Percentiles rank a stretch among this genome's conserved stretches.
Evolutionary conservation across 768 basidiomycete genomes (phyloP).

Genomic region (Chalciporus sphaerocephalus): DNA sequence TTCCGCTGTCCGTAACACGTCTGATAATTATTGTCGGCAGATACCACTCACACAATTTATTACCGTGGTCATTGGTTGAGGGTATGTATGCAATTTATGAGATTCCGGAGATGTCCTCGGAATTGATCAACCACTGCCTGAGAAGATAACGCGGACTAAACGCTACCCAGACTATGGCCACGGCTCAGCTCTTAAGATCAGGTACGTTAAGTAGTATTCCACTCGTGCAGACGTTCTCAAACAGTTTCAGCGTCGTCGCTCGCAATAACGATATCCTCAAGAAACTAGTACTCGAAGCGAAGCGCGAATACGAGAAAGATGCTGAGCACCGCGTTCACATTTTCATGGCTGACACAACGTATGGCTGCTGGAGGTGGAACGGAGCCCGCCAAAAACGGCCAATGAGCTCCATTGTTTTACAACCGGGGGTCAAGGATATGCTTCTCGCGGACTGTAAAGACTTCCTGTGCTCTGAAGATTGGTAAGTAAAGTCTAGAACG

Average conservation of each 20-base stretch:
- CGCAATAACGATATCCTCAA: slow-evolving; percentile 86
- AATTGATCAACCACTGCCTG: slow-evolving; percentile 15
- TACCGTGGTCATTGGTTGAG: slow-evolving; percentile 87
- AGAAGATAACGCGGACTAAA: slow-evolving; percentile 75
- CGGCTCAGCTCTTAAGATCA: slow-evolving; percentile 73
- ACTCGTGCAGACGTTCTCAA: slow-evolving; percentile 17
- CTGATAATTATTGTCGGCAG: slow-evolving; percentile 36
- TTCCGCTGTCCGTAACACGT: slow-evolving; percentile 11
- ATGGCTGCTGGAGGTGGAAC: slow-evolving; percentile 83
- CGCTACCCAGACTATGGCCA: slow-evolving; percentile 74
- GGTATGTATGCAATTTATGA: slow-evolving; percentile 38
- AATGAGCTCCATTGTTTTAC: slow-evolving; percentile 88
- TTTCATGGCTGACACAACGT: slow-evolving; percentile 79
- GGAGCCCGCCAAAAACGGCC: slow-evolving; percentile 85
- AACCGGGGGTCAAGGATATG: slow-evolving; percentile 90
- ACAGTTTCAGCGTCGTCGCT: slow-evolving; percentile 64
- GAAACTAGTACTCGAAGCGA: slow-evolving; percentile 81
- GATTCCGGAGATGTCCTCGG: slow-evolving; percentile 13
- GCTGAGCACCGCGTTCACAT: slow-evolving; percentile 88
- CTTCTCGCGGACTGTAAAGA: slow-evolving; percentile 82
- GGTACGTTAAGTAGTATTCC: slow-evolving; percentile 38
- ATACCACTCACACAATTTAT: slow-evolving; percentile 85
- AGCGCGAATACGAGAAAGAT: slow-evolving; percentile 86
- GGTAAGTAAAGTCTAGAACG: slow-evolving; percentile 46
- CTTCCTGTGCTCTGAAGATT: slow-evolving; percentile 79